Evolutionary conservation across 139 green algal genomes (phyloP).

Genomic region (Volvox reticuliferus): DNA sequence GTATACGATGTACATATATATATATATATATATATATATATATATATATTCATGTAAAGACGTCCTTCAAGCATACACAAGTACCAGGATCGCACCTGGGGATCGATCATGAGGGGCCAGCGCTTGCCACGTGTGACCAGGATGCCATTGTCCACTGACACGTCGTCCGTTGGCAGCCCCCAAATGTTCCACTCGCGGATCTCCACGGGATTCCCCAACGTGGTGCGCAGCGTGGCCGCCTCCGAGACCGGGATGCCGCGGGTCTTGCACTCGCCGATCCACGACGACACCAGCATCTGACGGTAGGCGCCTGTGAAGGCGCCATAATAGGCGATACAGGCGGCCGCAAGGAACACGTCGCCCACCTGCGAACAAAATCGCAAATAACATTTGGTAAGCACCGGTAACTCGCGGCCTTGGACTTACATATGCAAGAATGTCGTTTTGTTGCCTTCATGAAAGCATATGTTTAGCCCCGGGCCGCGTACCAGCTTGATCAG

Average conservation of each 20-base stretch:
- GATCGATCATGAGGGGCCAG: slow-evolving; percentile 93
- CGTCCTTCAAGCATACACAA: too few species aligned
- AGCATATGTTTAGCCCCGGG: too few species aligned
- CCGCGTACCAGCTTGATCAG: slow-evolving; percentile 33
- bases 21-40: too few species aligned
- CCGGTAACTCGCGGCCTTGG: too few species aligned
- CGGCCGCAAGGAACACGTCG: slow-evolving; percentile 82
- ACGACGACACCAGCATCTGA: slow-evolving; percentile 70
- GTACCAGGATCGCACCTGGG: slow-evolving; percentile 60
- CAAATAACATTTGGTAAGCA: too few species aligned
- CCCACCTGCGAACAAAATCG: slow-evolving; percentile 55
- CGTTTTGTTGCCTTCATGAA: too few species aligned
- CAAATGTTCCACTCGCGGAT: slow-evolving; percentile 85
- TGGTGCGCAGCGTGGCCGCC: slow-evolving; percentile 67
- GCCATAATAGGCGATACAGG: slow-evolving; percentile 87
- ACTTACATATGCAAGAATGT: too few species aligned
- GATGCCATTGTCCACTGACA: slow-evolving; percentile 89
- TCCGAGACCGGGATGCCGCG: slow-evolving; percentile 72
- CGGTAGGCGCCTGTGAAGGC: slow-evolving; percentile 89
- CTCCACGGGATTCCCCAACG: slow-evolving; percentile 80
- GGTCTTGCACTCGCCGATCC: slow-evolving; percentile 71
- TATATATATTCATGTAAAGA: too few species aligned
- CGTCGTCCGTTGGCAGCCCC: slow-evolving; percentile 83
- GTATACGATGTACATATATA: too few species aligned
- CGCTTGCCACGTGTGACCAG: slow-evolving; percentile 81